phyloP scores from a whole-genome alignment of 768 basidiomycete species.

The Hemileccinum rubropunctum region DNA sequence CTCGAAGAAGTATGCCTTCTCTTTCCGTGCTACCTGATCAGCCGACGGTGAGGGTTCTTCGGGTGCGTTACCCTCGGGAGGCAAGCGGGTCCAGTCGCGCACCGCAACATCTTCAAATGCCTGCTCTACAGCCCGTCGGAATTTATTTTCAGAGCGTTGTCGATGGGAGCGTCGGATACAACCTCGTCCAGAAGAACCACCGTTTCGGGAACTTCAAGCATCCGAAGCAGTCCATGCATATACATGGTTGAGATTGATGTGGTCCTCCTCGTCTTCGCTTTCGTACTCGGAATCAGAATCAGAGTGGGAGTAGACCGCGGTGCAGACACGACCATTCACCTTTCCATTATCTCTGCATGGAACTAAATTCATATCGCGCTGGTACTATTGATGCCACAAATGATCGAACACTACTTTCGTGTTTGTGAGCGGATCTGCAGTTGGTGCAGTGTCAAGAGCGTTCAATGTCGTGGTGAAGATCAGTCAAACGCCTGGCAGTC shows the following conservation, averaged over 20 bases:
- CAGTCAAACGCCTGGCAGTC: no score
- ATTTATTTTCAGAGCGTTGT: not conserved
- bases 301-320: not conserved
- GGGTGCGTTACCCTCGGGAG: not conserved
- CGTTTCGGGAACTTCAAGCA: conserved; percentile 1
- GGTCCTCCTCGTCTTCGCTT: not conserved
- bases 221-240: not conserved
- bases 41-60: not conserved
- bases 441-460: no score
- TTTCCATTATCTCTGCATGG: not conserved
- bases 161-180: not conserved
- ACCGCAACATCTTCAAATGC: conserved; percentile 3
- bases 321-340: not conserved
- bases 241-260: not conserved
- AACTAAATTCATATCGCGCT: not conserved
- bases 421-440: not conserved
- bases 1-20: conserved; percentile 1
- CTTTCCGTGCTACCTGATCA: not conserved
- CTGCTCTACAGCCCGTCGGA: not conserved
- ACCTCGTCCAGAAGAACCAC: no score
- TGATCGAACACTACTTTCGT: not conserved
- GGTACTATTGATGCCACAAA: not conserved
- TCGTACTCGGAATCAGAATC: not conserved
- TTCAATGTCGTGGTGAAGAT: no score
- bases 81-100: not conserved